phyloP scores from a whole-genome alignment of 78 protist genomes.

The Andalucia godoyi region DNA sequence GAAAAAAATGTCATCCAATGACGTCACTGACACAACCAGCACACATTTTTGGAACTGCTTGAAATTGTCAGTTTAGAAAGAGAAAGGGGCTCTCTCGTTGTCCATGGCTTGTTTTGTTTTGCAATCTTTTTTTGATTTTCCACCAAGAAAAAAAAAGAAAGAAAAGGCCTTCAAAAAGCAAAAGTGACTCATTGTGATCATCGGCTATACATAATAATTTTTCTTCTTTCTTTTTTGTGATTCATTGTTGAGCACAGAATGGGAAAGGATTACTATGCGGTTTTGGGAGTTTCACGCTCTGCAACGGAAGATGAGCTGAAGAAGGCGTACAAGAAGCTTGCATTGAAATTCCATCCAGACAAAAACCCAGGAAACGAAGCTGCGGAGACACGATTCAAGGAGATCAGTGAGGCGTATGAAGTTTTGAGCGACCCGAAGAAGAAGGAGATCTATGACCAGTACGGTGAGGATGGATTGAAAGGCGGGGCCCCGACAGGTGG shows the following conservation, averaged over 20 bases:
- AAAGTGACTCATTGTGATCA: too few relatives aligned
- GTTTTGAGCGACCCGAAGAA: conserved; percentile 8
- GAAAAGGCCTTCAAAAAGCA: too few relatives aligned
- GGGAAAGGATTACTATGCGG: background rate
- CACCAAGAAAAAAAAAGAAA: too few relatives aligned
- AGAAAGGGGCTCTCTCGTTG: too few relatives aligned
- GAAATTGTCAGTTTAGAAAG: too few relatives aligned
- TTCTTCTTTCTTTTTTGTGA: background rate
- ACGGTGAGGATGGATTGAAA: conserved; percentile 23
- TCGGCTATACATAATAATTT: too few relatives aligned
- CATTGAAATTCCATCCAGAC: conserved; percentile 20
- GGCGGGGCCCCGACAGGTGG: background rate
- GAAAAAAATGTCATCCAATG: too few relatives aligned
- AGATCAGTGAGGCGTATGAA: conserved; percentile 26
- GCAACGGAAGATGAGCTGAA: conserved; percentile 4
- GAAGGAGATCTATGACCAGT: conserved; percentile 14
- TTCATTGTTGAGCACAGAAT: background rate
- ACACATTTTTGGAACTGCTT: too few relatives aligned
- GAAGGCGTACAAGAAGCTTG: conserved; percentile 4
- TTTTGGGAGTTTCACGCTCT: conserved; percentile 5
- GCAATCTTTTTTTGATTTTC: too few relatives aligned
- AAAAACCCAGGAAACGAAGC: background rate
- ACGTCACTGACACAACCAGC: too few relatives aligned
- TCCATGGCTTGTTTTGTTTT: too few relatives aligned
- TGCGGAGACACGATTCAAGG: background rate